Evolutionary conservation across 495 filamentous ascomycete genomes (phyloP).

Genomic region (Recurvomyces mirabilis): DNA sequence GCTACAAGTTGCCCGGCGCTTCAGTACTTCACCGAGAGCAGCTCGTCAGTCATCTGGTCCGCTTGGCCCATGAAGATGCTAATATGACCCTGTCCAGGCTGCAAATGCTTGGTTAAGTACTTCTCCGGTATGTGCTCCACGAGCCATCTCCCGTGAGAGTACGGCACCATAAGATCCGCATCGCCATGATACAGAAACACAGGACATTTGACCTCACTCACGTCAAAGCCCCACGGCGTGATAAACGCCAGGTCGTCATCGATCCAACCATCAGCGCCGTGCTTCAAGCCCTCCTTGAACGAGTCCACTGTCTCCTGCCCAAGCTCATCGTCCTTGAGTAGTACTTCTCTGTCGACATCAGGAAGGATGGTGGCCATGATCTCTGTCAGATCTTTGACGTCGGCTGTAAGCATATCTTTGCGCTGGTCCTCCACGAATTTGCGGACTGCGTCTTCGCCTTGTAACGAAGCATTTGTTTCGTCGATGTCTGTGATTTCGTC

Average conservation of each 20-base stretch:
- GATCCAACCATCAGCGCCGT: slow-evolving; percentile 15
- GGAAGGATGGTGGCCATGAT: slow-evolving; percentile 13
- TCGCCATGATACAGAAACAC: slow-evolving; percentile 16
- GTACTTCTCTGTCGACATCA: slow-evolving; percentile 13
- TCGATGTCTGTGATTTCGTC: slow-evolving; percentile 13
- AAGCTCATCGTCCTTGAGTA: slow-evolving; percentile 6
- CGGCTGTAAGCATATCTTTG: slow-evolving; percentile 6
- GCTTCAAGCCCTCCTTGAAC: slow-evolving; percentile 15
- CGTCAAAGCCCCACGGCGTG: slow-evolving; percentile 19
- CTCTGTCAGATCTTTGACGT: slow-evolving; percentile 7
- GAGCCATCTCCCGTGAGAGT: slow-evolving; percentile 17
- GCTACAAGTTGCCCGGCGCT: no score
- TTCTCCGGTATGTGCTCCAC: slow-evolving; percentile 15
- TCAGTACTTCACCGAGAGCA: slow-evolving; percentile 1
- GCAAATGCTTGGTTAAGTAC: slow-evolving; percentile 5
- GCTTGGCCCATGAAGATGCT: slow-evolving; percentile 13
- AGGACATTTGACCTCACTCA: slow-evolving; percentile 13
- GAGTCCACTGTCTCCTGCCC: neutral
- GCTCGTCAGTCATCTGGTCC: slow-evolving; percentile 16
- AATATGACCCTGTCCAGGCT: slow-evolving; percentile 16
- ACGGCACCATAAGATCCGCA: slow-evolving; percentile 19
- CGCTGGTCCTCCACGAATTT: slow-evolving; percentile 5
- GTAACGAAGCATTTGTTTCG: slow-evolving; percentile 10
- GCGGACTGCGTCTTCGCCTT: slow-evolving; percentile 13
- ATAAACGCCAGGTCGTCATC: slow-evolving; percentile 19